A percentile compares a stretch with the other conserved stretches of the same genome.
phyloP scores from a whole-genome alignment of 1,284 basidiomycete species.

The Marasmius tenuissimus region DNA sequence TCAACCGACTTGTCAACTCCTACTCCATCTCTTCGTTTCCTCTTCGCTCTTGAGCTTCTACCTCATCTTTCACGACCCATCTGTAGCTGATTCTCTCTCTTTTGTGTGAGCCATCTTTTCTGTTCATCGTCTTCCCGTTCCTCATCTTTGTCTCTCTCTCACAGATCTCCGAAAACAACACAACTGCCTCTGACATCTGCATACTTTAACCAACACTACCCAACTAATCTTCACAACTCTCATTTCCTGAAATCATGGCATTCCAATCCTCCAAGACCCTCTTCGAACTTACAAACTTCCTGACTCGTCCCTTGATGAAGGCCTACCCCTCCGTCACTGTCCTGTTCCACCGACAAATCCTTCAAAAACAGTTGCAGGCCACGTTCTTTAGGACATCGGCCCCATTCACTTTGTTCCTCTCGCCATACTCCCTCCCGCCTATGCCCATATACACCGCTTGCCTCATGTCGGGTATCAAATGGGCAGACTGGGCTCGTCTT shows the following conservation, averaged over 20 bases:
- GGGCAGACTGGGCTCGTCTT: constrained; percentile 9
- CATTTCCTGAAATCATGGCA: not conserved
- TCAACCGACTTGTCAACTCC: not conserved
- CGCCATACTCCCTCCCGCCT: constrained; percentile 6
- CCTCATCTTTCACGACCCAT: not conserved
- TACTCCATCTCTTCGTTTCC: not conserved
- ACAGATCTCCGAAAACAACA: not conserved
- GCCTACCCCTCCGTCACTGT: not conserved
- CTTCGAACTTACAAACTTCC: constrained; percentile 9
- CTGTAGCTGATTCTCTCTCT: too few species aligned
- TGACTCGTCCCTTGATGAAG: constrained; percentile 10
- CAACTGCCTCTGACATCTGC: not conserved
- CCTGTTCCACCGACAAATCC: not conserved
- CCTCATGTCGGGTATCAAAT: constrained; percentile 7
- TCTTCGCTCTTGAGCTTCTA: not conserved
- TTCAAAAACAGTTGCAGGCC: not conserved
- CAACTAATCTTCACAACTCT: not conserved
- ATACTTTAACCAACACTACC: not conserved
- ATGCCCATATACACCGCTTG: constrained; percentile 11
- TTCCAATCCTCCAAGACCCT: constrained; percentile 4
- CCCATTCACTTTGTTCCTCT: not conserved
- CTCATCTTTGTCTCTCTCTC: not conserved
- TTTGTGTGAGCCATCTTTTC: too few species aligned
- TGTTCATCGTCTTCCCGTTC: too few species aligned
- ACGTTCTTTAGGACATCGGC: not conserved